Evolutionary conservation across 768 basidiomycete genomes (phyloP).

Genomic region (Russula olivacea): DNA sequence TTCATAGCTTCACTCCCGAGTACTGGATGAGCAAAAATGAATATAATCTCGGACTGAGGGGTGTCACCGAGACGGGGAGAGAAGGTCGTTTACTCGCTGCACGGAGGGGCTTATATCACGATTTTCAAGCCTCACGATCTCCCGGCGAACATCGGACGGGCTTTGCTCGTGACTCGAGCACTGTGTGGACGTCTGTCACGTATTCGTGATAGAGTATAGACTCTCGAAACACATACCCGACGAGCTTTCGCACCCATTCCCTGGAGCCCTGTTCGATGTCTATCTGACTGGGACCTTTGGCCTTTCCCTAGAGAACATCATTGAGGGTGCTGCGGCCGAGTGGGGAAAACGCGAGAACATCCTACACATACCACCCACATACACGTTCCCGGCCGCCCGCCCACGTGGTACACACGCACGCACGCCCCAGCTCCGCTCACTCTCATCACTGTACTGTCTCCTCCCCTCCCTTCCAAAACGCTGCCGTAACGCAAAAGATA

Average conservation of each 20-base stretch:
- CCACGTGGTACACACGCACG: too few species aligned
- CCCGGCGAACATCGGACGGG: slow-evolving; percentile 38
- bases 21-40: slow-evolving; percentile 22
- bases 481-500: too few species aligned
- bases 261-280: slow-evolving; percentile 64
- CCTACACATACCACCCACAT: too few species aligned
- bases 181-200: slow-evolving; percentile 39
- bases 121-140: slow-evolving; percentile 46
- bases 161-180: slow-evolving; percentile 15
- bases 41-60: slow-evolving; percentile 23
- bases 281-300: slow-evolving; percentile 57
- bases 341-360: too few species aligned
- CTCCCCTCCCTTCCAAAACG: too few species aligned
- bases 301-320: too few species aligned
- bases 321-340: too few species aligned
- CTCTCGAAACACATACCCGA: slow-evolving; percentile 44
- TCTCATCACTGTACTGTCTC: too few species aligned
- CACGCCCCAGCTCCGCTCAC: too few species aligned
- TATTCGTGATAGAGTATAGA: slow-evolving; percentile 67
- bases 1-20: slow-evolving; percentile 16
- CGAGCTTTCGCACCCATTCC: slow-evolving; percentile 53
- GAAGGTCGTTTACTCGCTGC: slow-evolving; percentile 55
- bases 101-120: slow-evolving; percentile 56
- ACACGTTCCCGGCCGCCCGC: too few species aligned
- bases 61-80: slow-evolving; percentile 43